Percentiles rank a stretch among this genome's conserved stretches.
Evolutionary conservation across 1,284 basidiomycete genomes (phyloP).

Genomic region (Moniliella sp.): DNA sequence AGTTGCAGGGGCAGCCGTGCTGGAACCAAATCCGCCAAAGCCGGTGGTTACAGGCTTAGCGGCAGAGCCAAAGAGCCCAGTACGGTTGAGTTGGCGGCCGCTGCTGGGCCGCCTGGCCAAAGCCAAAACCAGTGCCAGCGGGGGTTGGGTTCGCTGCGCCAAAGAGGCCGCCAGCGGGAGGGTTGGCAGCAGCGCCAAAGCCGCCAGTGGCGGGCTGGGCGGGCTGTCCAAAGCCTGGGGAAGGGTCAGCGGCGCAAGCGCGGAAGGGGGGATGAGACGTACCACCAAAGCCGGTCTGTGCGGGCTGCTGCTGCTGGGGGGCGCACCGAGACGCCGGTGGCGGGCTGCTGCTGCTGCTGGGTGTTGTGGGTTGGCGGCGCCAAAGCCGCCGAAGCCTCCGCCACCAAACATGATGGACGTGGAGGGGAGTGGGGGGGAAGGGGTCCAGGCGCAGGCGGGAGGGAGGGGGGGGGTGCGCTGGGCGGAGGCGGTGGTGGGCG

Average conservation of each 20-base stretch:
- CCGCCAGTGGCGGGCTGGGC: neutral
- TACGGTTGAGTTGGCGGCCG: neutral
- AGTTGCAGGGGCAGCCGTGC: neutral
- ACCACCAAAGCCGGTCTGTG: neutral
- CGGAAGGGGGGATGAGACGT: neutral
- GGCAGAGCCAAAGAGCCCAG: slow-evolving; percentile 15
- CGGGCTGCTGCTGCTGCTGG: slow-evolving; percentile 1
- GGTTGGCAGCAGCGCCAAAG: neutral
- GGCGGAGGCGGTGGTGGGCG: too few species aligned
- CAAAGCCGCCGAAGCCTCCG: slow-evolving; percentile 1
- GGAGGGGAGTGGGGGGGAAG: too few species aligned
- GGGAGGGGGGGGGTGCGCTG: too few species aligned
- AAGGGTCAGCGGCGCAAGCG: neutral
- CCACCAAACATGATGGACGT: neutral
- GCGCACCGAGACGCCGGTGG: neutral
- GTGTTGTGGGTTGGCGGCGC: slow-evolving; percentile 1
- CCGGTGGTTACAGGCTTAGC: slow-evolving; percentile 23
- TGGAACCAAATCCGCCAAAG: slow-evolving; percentile 6
- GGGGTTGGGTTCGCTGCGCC: neutral
- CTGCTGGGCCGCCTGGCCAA: neutral
- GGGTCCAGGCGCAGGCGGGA: too few species aligned
- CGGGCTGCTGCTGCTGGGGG: neutral
- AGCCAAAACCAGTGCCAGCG: neutral
- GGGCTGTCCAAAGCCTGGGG: neutral
- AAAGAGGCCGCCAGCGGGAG: neutral